A percentile compares a stretch with the other conserved stretches of the same genome.
These are phyloP conservation scores for Nannochloris sp. DNA, from an alignment of 139 green algal genomes.

Conservation along the genomic window DNA sequence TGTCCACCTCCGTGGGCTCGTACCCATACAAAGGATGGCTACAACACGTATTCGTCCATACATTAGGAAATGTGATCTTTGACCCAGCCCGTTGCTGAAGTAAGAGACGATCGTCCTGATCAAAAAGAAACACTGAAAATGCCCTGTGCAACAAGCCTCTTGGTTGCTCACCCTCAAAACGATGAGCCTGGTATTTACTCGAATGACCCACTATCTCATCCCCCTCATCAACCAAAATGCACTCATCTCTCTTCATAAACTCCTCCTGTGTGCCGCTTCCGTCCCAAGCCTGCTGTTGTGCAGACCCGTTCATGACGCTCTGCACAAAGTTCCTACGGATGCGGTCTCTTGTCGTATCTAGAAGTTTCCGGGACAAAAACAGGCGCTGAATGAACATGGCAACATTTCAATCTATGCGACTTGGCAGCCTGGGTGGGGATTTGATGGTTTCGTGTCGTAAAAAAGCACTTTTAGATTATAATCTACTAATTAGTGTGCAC, in stretches of 20 bases:
- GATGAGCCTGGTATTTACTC: slow-evolving; percentile 74
- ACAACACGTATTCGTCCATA: slow-evolving; percentile 99
- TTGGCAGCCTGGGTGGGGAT: no score
- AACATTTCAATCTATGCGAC: no score
- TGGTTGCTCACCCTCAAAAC: slow-evolving; percentile 38
- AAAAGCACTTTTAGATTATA: no score
- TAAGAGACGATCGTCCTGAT: slow-evolving; percentile 70
- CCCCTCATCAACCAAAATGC: slow-evolving; percentile 81
- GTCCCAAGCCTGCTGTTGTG: slow-evolving; percentile 4
- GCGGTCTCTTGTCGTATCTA: not conserved
- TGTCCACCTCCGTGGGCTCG: slow-evolving; percentile 57
- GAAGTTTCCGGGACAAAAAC: no score
- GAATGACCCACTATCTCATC: slow-evolving; percentile 65
- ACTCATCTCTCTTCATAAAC: slow-evolving; percentile 81
- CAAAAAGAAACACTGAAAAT: slow-evolving; percentile 96
- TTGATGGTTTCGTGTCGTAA: no score
- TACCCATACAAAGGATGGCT: slow-evolving; percentile 82
- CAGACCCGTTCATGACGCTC: slow-evolving; percentile 10
- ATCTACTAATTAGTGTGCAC: no score
- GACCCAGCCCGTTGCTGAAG: slow-evolving; percentile 75
- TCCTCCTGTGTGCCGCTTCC: slow-evolving; percentile 51
- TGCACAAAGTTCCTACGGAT: not conserved
- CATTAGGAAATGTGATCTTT: slow-evolving; percentile 94
- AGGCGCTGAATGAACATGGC: no score
- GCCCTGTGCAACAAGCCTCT: slow-evolving; percentile 78